Conservation (phyloP, 2,329 filamentous ascomycete genomes). For the Helotiales sp. region DNA sequence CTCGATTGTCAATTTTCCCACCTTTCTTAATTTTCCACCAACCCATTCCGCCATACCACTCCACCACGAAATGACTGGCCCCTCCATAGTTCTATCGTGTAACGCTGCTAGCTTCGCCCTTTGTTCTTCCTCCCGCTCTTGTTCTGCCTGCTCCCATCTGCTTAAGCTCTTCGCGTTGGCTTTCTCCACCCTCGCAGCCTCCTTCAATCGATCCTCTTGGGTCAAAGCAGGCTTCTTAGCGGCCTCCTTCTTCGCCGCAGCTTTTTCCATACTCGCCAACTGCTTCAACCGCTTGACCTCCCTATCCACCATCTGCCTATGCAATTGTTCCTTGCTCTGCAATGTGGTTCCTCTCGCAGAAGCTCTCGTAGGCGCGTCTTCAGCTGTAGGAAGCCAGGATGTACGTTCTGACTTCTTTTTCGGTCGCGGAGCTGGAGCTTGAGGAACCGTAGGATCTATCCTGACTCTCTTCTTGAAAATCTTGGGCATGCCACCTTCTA, state of each 20-base stretch:
- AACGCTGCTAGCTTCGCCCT: constrained; percentile 82
- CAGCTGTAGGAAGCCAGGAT: constrained; percentile 66
- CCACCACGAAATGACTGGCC: constrained; percentile 89
- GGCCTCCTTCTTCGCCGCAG: constrained; percentile 62
- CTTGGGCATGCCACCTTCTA: constrained; percentile 70
- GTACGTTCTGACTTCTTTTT: constrained; percentile 73
- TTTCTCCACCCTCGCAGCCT: constrained; percentile 81
- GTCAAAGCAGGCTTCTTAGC: constrained; percentile 81
- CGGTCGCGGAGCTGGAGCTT: constrained; percentile 40
- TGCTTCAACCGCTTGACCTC: constrained; percentile 71
- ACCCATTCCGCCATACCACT: constrained; percentile 86
- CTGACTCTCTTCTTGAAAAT: constrained; percentile 75
- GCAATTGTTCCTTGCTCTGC: constrained; percentile 54
- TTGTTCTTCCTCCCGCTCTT: constrained; percentile 81
- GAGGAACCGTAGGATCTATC: constrained; percentile 56
- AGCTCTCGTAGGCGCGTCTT: constrained; percentile 61
- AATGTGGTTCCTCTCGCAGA: constrained; percentile 64
- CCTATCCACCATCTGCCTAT: constrained; percentile 73
- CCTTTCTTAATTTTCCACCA: constrained; percentile 70
- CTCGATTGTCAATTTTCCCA: constrained; percentile 66
- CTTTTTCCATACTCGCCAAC: constrained; percentile 63
- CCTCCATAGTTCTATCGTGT: constrained; percentile 81
- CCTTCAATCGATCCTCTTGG: constrained; percentile 79
- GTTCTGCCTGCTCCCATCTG: constrained; percentile 91
- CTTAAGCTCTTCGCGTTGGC: constrained; percentile 88